Evolutionary conservation across 192 early-diverging fungal genomes (phyloP).

Genomic region (Coemansia sp.): DNA sequence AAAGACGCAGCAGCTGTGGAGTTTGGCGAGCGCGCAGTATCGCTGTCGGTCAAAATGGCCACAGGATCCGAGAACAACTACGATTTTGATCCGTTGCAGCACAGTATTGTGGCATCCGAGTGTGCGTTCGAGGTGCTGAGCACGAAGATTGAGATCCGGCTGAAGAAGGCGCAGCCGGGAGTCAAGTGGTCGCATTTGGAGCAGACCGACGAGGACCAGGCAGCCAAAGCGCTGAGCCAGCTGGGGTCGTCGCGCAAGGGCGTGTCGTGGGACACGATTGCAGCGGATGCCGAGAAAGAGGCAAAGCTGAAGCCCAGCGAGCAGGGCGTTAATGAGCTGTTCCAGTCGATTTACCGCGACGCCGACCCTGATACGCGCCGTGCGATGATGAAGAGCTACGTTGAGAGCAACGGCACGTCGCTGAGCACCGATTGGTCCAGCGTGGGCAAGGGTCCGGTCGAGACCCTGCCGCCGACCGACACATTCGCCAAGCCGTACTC

Average conservation of each 20-base stretch:
- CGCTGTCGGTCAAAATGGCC: slow-evolving; percentile 80
- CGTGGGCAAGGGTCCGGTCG: slow-evolving; percentile 79
- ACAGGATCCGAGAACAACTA: slow-evolving; percentile 82
- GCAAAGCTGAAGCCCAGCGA: slow-evolving; percentile 85
- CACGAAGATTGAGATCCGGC: slow-evolving; percentile 92
- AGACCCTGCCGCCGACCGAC: slow-evolving; percentile 89
- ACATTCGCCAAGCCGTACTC: slow-evolving; percentile 80
- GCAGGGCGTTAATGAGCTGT: slow-evolving; percentile 84
- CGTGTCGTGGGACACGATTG: slow-evolving; percentile 86
- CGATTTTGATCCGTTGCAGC: slow-evolving; percentile 88
- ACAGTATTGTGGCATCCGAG: slow-evolving; percentile 70
- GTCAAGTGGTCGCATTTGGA: slow-evolving; percentile 81
- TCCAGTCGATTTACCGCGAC: slow-evolving; percentile 91
- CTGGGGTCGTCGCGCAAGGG: slow-evolving; percentile 58
- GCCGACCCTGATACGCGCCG: slow-evolving; percentile 81
- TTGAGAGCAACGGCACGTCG: slow-evolving; percentile 92
- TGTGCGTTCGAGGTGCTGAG: slow-evolving; percentile 75
- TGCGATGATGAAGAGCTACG: slow-evolving; percentile 98
- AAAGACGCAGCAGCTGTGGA: slow-evolving; percentile 69
- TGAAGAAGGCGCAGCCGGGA: slow-evolving; percentile 78
- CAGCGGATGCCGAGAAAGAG: slow-evolving; percentile 71
- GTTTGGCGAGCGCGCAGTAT: slow-evolving; percentile 64
- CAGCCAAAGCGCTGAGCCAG: slow-evolving; percentile 41
- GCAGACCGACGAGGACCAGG: slow-evolving; percentile 51
- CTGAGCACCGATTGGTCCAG: slow-evolving; percentile 96